phyloP scores from a whole-genome alignment of 257 asterid species.

The Leonotis leonurus region DNA sequence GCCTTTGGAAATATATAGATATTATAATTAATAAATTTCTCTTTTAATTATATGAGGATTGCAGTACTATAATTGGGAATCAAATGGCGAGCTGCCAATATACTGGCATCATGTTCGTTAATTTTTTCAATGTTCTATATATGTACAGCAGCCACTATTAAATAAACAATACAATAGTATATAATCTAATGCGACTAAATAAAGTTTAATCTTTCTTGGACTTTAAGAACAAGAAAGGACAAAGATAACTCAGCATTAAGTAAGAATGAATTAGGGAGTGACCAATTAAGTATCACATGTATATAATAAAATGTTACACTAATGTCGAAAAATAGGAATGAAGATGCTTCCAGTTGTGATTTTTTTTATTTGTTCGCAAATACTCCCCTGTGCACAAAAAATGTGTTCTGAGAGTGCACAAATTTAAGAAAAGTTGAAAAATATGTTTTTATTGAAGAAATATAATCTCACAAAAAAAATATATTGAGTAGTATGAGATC shows the following conservation, averaged over 20 bases:
- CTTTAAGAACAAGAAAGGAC: not conserved
- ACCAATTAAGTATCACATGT: not conserved
- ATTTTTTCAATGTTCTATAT: not conserved
- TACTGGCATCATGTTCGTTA: not conserved
- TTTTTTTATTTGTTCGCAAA: not conserved
- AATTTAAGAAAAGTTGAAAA: no score
- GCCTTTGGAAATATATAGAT: constrained; percentile 14
- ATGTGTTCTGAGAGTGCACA: no score
- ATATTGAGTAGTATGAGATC: no score
- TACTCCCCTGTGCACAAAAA: no score
- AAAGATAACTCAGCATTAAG: not conserved
- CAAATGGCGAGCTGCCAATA: not conserved
- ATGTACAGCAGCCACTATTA: constrained; percentile 17
- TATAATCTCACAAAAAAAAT: no score
- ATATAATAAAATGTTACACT: not conserved
- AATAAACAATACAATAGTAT: not conserved
- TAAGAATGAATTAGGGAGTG: not conserved
- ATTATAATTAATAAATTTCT: no score
- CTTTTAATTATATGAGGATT: not conserved
- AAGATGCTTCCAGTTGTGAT: no score
- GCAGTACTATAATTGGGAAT: not conserved
- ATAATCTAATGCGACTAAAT: not conserved
- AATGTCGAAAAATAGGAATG: not conserved
- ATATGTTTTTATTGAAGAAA: no score
- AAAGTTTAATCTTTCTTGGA: constrained; percentile 10